Percentiles rank a stretch among this genome's conserved stretches.
These are phyloP conservation scores for Pythium angustatum DNA, from an alignment of 352 stramenopile genomes.

Conservation along the genomic window DNA sequence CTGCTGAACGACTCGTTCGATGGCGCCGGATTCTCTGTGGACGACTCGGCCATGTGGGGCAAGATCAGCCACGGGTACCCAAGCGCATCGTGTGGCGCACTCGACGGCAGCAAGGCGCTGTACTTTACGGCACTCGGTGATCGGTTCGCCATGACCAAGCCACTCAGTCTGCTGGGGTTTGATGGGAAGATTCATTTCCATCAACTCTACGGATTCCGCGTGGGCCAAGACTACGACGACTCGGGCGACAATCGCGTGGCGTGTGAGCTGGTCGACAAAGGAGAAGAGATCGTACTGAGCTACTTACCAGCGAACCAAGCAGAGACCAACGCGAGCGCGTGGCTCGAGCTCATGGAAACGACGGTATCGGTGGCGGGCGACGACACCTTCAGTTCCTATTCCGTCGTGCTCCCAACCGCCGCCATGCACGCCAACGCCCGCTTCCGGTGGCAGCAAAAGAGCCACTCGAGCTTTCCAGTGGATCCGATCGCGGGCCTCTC, in stretches of 20 bases:
- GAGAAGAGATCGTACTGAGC: constrained; percentile 56
- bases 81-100: constrained; percentile 49
- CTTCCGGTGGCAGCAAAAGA: constrained; percentile 69
- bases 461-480: constrained; percentile 67
- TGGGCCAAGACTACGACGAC: constrained; percentile 45
- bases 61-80: constrained; percentile 56
- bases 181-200: constrained; percentile 65
- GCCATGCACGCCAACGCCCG: constrained; percentile 50
- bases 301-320: constrained; percentile 39
- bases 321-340: constrained; percentile 44
- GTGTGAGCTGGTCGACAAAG: constrained; percentile 49
- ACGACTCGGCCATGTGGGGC: constrained; percentile 49
- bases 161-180: constrained; percentile 51
- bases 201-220: constrained; percentile 55
- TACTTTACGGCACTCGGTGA: constrained; percentile 69
- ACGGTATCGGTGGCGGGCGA: constrained; percentile 13
- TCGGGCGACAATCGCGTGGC: constrained; percentile 58
- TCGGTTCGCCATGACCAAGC: constrained; percentile 45
- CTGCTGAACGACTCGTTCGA: constrained; percentile 71
- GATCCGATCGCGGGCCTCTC: constrained; percentile 37
- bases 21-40: constrained; percentile 10
- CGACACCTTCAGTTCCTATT: constrained; percentile 17
- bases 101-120: constrained; percentile 43
- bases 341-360: constrained; percentile 42
- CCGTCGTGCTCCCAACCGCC: constrained; percentile 37